Base-by-base conservation (phyloP, 495 filamentous ascomycete genomes). In the Schizothecium vesticola region DNA sequence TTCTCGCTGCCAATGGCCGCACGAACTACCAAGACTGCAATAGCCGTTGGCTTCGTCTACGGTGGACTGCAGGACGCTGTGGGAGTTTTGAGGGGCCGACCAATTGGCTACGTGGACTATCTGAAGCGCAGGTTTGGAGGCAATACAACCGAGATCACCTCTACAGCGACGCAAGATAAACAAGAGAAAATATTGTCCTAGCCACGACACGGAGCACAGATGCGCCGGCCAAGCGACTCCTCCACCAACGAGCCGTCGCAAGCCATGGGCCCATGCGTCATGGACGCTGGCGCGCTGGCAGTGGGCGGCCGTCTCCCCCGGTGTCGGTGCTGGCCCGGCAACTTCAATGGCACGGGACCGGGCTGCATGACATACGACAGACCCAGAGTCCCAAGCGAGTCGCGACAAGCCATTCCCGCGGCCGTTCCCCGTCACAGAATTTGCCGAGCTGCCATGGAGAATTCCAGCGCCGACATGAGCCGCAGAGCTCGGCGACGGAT, bases 1-100 rank as follows among this genome's bases (percentile, higher is more conserved):
- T 92, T 97, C 70, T 91, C 93, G 63, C 80, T 94, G 31, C 86
- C 87, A 25, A 94, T 92, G 68, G 89, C 93, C 25, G 93, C 93
- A 56, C 88, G 93, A 69, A 93, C 92, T 55, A 90, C 92, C 59
- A 95, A 89, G 78, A 85, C 88, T 62, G 94, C 92, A 3, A 78
- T 97, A 60, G 84, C 89, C 65, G 84, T 90, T 59, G 93, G 94
- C n/a, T 69, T 96, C 3, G 84, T 78, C 24, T 97, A 91, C 80
- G 95, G 95, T 51, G 80, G 96, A 33, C 71, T 87, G 58, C 94
- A 99, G 78, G 95, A 71, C 91, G 0, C 73, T 9, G 10, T 75
- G 33, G 73, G 73, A 21, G 26, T 85, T 23, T 72, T 84, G 26
- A 89, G 86, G 74, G 93, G 93, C 36, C 87, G 90, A 65, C 84